Evolutionary conservation across 169 alveolate species (phyloP), one percentile per base, ranked within the genome.

Genomic region (Cryptosporidium felis): DNA sequence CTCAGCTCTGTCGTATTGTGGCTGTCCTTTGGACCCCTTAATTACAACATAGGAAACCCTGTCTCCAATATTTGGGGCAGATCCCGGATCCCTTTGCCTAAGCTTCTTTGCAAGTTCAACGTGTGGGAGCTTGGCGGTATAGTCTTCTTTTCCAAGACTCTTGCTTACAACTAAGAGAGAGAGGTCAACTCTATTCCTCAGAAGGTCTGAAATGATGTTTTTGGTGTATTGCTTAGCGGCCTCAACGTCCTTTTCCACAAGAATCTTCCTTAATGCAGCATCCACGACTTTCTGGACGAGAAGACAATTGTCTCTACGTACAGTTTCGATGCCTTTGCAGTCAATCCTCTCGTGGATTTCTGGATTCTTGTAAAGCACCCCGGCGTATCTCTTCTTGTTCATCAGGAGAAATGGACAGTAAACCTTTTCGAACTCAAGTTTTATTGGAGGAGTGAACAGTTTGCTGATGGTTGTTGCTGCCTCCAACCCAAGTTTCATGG

Each of bases 31-130:
- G 30, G 96, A 92, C 21, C 99, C 99, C 93, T 96, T 96, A 21
- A 96, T 93, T 18, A 96, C 96, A 10, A 96, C 96, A 89, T 95
- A 98, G 45, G 98, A 96, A 32, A 98, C 98, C 63, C 99, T 95
- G 90, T 98, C 99, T 12, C 99, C 99, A 3, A 97, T 96, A 45
- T 93, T 93, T 5, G 99, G 99, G 1, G 99, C 99, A 10, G 96
- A 94, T 12, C 97, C 97, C 8, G 98, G 97, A 80, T 97, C 99
- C 82, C 94, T 94, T 89, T 94, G 91, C 80, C 96, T 92, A 96
- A 98, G 94, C 91, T 96, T 97, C 89, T 98, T 97, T 23, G 99
- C 99, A 23, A 98, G 94, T 91, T 97, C 99, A 12, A 97, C 99
- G 92, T 98, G 99, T 9, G 99, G 99, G 80, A 95, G 95, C 80